Evolutionary conservation across 2,329 filamentous ascomycete genomes (phyloP).

Genomic region (Trichoderma aggressivum): DNA sequence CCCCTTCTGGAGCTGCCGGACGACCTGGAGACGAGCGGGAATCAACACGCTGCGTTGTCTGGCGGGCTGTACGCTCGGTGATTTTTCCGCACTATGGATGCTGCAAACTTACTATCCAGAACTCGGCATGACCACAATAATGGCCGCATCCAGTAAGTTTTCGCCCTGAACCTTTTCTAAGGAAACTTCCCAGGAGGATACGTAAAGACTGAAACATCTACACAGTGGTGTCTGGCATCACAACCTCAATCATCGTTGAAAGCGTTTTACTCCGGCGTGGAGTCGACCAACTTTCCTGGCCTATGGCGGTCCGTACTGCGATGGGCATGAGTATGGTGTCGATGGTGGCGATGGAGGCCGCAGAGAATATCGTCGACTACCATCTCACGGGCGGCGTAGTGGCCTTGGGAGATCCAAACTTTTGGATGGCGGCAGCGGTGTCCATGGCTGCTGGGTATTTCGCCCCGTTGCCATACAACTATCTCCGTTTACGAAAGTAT

Average conservation of each 20-base stretch:
- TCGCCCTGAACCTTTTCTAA: neutral
- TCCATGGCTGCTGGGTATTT: neutral
- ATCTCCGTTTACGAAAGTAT: neutral
- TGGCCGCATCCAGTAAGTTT: neutral
- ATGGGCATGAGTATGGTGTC: neutral
- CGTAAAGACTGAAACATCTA: neutral
- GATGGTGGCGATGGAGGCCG: neutral
- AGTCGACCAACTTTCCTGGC: neutral
- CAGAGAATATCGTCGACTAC: neutral
- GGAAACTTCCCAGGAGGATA: neutral
- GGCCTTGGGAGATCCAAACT: neutral
- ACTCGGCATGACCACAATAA: neutral
- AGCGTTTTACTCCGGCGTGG: neutral
- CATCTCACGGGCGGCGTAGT: neutral
- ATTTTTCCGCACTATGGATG: neutral
- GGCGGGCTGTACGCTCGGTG: neutral
- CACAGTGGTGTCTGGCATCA: neutral
- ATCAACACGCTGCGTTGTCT: neutral
- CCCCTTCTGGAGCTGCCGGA: neutral
- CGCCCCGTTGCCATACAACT: neutral
- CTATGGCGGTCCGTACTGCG: neutral
- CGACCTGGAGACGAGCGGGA: neutral
- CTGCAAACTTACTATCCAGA: neutral
- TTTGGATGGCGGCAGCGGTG: neutral
- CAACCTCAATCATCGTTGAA: neutral